Base-by-base conservation (phyloP, 148 eudicot species). In the Rhododendron ovatum region DNA sequence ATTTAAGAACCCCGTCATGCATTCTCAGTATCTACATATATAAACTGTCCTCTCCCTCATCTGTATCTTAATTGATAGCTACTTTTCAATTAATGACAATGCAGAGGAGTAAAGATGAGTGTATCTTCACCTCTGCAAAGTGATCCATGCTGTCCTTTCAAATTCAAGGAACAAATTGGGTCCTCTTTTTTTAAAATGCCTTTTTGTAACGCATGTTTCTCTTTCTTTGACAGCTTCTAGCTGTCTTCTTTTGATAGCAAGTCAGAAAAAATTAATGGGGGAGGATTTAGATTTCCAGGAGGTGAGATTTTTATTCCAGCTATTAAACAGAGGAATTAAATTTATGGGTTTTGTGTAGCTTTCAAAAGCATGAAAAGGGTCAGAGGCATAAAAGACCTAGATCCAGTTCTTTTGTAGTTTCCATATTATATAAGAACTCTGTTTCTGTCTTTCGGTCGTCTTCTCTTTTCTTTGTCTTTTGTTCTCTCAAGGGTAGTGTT, bases 91-190 rank as follows among this genome's bases (percentile, higher is more conserved):
- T 51, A 87, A 84, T 87, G 86, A 78, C 83, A 63, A 67, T 84
- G 35, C 89, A 87, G 84, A 87, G 73, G 12, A 86, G 73, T 87
- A 87, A 87, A 67, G 59, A 24, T 87, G 84, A 78, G 33, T 84
- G 79, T 50, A 83, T 63, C 84, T 78, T 65, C 78, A 83, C 24
- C 57, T 37, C 45, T 76, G 82, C 80, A 78, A 51, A 78, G 75
- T 78, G 83, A 77, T 81, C 80, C 84, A 67, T 83, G 83, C 48
- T 84, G 86, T 87, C 89, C 84, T 87, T 87, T 87, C 86, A 87
- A 83, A 87, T 87, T 84, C 51, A 78, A 83, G 88, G 76, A 71
- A 71, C 74, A 87, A 83, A 39, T 84, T 28, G 57, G 79, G 82
- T 53, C 83, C 83, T 59, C 75, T 59, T 59, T 6, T 22, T 59